Evolutionary conservation across 352 stramenopile genomes (phyloP).

Genomic region (Globisporangium barbulae): DNA sequence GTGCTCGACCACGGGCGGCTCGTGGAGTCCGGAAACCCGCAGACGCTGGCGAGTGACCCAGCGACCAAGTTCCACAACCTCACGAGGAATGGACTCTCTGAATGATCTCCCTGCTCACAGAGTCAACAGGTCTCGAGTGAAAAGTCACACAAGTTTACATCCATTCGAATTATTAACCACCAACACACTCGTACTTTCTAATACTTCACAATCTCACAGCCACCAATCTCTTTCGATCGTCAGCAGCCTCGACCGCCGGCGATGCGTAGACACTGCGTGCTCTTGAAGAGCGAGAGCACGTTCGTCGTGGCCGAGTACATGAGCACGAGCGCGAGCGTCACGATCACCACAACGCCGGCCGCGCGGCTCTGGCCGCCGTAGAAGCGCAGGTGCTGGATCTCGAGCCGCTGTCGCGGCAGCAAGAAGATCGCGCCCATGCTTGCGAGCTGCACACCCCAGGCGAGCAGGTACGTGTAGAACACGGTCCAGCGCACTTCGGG

Average conservation of each 20-base stretch:
- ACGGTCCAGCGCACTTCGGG: constrained; percentile 35
- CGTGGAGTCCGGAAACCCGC: constrained; percentile 46
- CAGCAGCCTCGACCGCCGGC: constrained; percentile 42
- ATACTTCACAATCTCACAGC: not conserved
- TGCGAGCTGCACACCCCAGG: constrained; percentile 47
- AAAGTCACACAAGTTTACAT: not conserved
- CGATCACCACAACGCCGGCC: constrained; percentile 19
- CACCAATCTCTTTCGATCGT: not conserved
- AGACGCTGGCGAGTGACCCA: constrained; percentile 28
- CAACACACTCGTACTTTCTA: not conserved
- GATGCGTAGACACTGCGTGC: constrained; percentile 44
- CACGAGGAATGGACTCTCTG: constrained; percentile 12
- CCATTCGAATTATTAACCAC: not conserved
- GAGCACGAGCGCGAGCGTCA: constrained; percentile 19
- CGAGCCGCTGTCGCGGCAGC: constrained; percentile 39
- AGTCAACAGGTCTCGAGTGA: not conserved
- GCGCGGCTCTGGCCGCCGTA: constrained; percentile 15
- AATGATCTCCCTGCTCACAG: not conserved
- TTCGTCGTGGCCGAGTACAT: constrained; percentile 30
- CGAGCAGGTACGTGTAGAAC: constrained; percentile 47
- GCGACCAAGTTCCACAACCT: constrained; percentile 45
- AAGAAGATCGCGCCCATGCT: constrained; percentile 43
- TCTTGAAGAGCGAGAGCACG: constrained; percentile 45
- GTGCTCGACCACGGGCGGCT: constrained; percentile 58
- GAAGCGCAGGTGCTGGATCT: constrained; percentile 28